Evolutionary conservation across 331 rosid species (phyloP).

Genomic region (Erythrophleum ivorense): DNA sequence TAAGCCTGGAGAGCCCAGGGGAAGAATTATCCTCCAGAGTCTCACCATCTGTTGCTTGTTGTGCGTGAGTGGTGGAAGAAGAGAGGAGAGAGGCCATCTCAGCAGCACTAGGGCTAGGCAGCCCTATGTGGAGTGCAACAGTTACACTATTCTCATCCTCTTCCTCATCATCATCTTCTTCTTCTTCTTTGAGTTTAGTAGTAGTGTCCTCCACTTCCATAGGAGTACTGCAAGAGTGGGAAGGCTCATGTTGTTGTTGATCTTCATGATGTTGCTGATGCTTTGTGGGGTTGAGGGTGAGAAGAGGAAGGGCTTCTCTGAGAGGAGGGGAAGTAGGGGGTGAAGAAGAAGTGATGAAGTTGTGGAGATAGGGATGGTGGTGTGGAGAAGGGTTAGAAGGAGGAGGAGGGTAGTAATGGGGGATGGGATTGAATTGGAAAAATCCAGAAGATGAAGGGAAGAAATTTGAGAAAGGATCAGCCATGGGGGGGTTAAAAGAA

Average conservation of each 20-base stretch:
- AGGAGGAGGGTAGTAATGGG: conserved; percentile 38
- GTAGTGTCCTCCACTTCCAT: conserved; percentile 43
- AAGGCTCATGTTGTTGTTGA: neutral
- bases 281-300: conserved; percentile 45
- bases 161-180: neutral
- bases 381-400: neutral
- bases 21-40: neutral
- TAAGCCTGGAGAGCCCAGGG: conserved; percentile 61
- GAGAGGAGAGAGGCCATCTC: conserved; percentile 67
- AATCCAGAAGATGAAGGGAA: conserved; percentile 49
- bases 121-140: conserved; percentile 75
- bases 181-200: conserved; percentile 6
- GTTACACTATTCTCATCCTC: conserved; percentile 45
- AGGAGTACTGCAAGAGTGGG: conserved; percentile 19
- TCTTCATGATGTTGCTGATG: conserved; percentile 31
- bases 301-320: conserved; percentile 70
- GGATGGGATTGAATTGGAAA: conserved; percentile 60
- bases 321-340: conserved; percentile 62
- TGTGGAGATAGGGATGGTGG: conserved; percentile 34
- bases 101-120: conserved; percentile 74
- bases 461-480: conserved; percentile 79
- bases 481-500: conserved; percentile 59
- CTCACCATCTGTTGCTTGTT: neutral
- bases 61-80: conserved; percentile 17
- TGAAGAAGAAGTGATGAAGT: conserved; percentile 28